Conservation (phyloP, 148 eudicot species). For the Fagopyrum esculentum region DNA sequence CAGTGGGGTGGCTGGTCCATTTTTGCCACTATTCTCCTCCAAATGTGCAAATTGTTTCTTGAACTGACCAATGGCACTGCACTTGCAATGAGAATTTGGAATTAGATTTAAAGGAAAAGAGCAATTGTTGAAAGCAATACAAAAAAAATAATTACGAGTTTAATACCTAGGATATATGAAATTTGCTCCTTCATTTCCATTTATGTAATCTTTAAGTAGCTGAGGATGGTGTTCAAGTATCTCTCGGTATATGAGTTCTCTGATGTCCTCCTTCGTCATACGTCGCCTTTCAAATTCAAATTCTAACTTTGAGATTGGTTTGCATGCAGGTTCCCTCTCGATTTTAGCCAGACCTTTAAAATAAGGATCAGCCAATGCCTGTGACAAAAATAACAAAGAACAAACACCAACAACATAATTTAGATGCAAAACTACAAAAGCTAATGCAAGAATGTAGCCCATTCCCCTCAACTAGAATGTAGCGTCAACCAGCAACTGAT, state of each 20-base stretch:
- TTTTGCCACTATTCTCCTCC: constrained; percentile 50
- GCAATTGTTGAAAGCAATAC: not conserved
- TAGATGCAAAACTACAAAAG: not conserved
- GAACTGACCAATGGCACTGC: constrained; percentile 62
- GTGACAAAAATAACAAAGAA: not conserved
- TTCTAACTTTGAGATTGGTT: constrained; percentile 59
- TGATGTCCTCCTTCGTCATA: constrained; percentile 53
- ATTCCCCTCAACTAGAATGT: not conserved
- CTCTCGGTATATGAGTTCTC: constrained; percentile 59
- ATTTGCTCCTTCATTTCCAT: constrained; percentile 47
- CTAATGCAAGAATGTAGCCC: not conserved
- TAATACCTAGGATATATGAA: constrained; percentile 61
- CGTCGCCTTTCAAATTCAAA: constrained; percentile 64
- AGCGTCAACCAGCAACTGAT: not conserved
- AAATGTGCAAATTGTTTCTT: constrained; percentile 64
- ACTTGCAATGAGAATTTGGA: constrained; percentile 5
- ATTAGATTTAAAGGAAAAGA: not conserved
- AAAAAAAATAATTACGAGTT: not conserved
- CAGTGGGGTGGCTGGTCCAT: constrained; percentile 34
- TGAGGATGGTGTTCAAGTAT: constrained; percentile 74
- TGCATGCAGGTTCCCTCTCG: constrained; percentile 64
- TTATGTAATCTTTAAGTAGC: constrained; percentile 53
- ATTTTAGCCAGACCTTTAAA: constrained; percentile 61
- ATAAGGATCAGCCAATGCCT: constrained; percentile 72
- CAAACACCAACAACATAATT: not conserved